These are phyloP conservation scores for Auxenochlorella pyrenoidosa DNA, from an alignment of 139 green algal genomes.

Conservation along the genomic window DNA sequence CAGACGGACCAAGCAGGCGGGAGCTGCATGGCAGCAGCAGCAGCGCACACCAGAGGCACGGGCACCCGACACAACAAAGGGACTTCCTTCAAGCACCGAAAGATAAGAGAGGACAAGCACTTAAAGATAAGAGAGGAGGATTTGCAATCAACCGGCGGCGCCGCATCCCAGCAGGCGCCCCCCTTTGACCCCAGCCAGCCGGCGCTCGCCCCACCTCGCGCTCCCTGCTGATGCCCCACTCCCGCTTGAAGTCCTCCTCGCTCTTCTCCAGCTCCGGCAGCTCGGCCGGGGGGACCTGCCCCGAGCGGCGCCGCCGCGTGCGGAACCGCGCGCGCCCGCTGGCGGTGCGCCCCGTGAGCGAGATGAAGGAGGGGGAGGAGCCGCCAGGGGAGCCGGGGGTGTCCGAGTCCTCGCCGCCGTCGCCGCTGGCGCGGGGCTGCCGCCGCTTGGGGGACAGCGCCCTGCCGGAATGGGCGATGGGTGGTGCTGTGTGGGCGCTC, in stretches of 20 bases:
- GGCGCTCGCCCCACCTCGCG: constrained; percentile 32
- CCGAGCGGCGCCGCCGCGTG: neutral
- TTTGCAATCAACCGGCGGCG: neutral
- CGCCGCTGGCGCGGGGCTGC: neutral
- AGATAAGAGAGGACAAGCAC: too few relatives aligned
- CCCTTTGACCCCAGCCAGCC: neutral
- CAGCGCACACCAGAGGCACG: neutral
- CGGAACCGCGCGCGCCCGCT: neutral
- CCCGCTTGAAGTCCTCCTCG: constrained; percentile 38
- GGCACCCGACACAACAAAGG: too few relatives aligned
- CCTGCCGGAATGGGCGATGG: neutral
- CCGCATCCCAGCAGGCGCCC: neutral
- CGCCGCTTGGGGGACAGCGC: constrained; percentile 30
- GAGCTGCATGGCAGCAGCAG: too few relatives aligned
- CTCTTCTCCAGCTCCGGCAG: constrained; percentile 33
- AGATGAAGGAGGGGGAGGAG: neutral
- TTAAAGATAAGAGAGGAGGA: too few relatives aligned
- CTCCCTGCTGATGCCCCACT: constrained; percentile 41
- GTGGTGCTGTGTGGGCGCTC: too few relatives aligned
- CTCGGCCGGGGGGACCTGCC: neutral
- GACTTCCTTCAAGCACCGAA: too few relatives aligned
- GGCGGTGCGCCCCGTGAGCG: constrained; percentile 1
- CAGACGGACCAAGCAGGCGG: neutral
- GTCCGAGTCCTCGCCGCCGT: constrained; percentile 17
- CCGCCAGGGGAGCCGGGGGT: neutral